Evolutionary conservation across 2,329 filamentous ascomycete species (phyloP).

Genomic region (Aulographum hederae): DNA sequence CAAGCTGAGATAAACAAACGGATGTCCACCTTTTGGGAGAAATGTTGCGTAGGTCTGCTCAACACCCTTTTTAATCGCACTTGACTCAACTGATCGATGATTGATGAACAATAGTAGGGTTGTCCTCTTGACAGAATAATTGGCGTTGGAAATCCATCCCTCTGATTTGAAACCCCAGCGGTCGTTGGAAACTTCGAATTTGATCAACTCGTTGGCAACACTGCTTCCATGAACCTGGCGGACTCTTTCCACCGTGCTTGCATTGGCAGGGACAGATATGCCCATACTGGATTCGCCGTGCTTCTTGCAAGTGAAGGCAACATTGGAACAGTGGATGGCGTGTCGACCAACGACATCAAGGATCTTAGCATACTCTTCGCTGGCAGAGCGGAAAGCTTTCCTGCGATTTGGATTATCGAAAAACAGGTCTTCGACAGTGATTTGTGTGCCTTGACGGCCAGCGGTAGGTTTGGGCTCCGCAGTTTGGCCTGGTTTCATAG

Average conservation of each 20-base stretch:
- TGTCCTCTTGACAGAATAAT: conserved; percentile 84
- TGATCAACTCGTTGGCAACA: conserved; percentile 75
- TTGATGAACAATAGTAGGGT: conserved; percentile 88
- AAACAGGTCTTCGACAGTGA: conserved; percentile 91
- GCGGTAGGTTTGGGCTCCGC: conserved; percentile 76
- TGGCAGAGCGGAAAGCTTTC: conserved; percentile 73
- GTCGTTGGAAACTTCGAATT: conserved; percentile 52
- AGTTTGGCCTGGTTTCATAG: conserved; percentile 73
- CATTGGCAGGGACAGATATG: conserved; percentile 58
- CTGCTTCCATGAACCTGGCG: conserved; percentile 72
- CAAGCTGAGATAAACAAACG: conserved; percentile 80
- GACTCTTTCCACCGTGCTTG: conserved; percentile 64
- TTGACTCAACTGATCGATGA: conserved; percentile 81
- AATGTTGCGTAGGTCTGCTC: conserved; percentile 82
- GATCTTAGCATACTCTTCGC: conserved; percentile 96
- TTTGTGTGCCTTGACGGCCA: conserved; percentile 78
- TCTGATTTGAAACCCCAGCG: conserved; percentile 71
- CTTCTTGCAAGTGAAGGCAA: conserved; percentile 94
- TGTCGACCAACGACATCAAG: conserved; percentile 88
- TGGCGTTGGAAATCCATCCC: conserved; percentile 78
- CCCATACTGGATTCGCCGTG: conserved; percentile 72
- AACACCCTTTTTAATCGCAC: conserved; percentile 68
- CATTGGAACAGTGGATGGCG: conserved; percentile 76
- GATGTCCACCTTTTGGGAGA: conserved; percentile 82
- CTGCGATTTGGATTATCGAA: conserved; percentile 87